Evolutionary conservation across 805 yeast genomes (phyloP).

Genomic region (Yarrowia sp.): DNA sequence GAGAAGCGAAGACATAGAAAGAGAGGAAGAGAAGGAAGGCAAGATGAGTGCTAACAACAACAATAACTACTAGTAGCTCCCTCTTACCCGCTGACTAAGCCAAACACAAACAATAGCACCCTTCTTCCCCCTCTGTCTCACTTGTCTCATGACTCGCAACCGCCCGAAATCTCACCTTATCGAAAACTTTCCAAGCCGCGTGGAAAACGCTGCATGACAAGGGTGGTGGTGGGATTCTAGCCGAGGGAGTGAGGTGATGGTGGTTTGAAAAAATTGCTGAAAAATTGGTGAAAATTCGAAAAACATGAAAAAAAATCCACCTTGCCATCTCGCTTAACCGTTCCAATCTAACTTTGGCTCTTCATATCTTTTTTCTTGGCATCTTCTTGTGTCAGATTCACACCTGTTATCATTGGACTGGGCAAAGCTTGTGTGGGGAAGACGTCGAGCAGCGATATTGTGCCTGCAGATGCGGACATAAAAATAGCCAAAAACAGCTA

Average conservation of each 20-base stretch:
- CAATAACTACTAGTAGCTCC: too few species aligned
- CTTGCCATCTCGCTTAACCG: not conserved
- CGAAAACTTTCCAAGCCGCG: constrained; percentile 27
- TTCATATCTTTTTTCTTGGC: constrained; percentile 27
- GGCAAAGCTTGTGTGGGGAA: constrained; percentile 15
- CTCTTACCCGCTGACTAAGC: too few species aligned
- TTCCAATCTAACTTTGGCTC: not conserved
- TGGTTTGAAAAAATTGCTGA: too few species aligned
- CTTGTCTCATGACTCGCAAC: constrained; percentile 2
- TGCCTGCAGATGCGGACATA: too few species aligned
- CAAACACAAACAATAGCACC: too few species aligned
- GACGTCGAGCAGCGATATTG: too few species aligned
- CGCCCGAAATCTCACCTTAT: constrained; percentile 10
- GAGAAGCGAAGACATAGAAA: too few species aligned
- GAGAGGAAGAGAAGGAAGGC: not conserved
- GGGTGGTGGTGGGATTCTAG: not conserved
- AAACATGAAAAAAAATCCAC: too few species aligned
- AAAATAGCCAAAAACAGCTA: too few species aligned
- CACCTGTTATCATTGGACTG: constrained; percentile 10
- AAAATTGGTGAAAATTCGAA: too few species aligned
- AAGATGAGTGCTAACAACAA: too few species aligned
- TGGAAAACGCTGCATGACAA: constrained; percentile 7
- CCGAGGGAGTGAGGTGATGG: too few species aligned
- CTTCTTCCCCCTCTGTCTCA: not conserved
- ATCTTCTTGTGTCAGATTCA: constrained; percentile 3